Percentiles rank a stretch among this genome's conserved stretches.
Conservation (phyloP, 352 stramenopile species). For the Globisporangium radiosum region DNA sequence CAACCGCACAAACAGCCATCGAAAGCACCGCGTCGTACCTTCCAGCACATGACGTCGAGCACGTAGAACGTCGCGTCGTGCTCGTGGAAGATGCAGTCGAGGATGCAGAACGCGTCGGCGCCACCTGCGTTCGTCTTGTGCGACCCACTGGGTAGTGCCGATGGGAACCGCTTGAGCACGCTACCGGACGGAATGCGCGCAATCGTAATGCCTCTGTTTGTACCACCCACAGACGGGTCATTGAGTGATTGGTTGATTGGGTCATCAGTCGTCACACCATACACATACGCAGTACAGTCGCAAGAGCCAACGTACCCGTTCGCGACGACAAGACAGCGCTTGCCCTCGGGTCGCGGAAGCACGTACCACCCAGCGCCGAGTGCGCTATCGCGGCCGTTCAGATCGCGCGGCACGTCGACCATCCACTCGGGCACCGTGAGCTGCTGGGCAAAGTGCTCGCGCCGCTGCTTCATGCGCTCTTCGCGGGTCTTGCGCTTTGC, state of each 20-base stretch:
- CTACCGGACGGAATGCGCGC: constrained; percentile 71
- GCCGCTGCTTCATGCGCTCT: constrained; percentile 64
- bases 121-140: constrained; percentile 61
- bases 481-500: constrained; percentile 64
- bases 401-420: constrained; percentile 71
- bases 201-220: constrained; percentile 60
- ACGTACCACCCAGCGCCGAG: constrained; percentile 87
- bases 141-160: constrained; percentile 72
- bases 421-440: constrained; percentile 89
- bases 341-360: constrained; percentile 87
- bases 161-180: constrained; percentile 85
- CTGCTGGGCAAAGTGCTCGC: constrained; percentile 75
- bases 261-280: too few relatives aligned
- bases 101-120: constrained; percentile 77
- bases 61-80: constrained; percentile 87
- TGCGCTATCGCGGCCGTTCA: constrained; percentile 71
- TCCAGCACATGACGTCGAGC: constrained; percentile 93
- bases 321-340: constrained; percentile 85
- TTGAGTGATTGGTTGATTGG: too few relatives aligned
- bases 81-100: constrained; percentile 91
- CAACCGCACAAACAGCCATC: background rate
- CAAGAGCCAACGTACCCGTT: constrained; percentile 39
- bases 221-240: too few relatives aligned
- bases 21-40: constrained; percentile 23
- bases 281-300: background rate